These are phyloP conservation scores for Colletotrichum sp. DNA, from an alignment of 2,329 filamentous ascomycete genomes.

Conservation along the genomic window DNA sequence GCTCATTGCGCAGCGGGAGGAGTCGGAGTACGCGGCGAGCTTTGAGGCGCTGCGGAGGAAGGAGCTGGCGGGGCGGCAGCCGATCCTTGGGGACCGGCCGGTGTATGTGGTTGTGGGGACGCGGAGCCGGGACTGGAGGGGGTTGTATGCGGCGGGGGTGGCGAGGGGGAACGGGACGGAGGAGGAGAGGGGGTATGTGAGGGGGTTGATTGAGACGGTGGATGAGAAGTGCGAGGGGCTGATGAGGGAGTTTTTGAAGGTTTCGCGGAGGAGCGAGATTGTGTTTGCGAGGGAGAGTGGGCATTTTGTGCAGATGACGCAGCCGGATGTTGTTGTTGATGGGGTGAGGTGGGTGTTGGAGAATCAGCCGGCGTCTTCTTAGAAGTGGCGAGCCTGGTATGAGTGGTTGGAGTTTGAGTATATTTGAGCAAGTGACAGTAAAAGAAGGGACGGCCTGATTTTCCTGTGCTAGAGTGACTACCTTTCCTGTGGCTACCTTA, in stretches of 20 bases:
- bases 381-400: neutral
- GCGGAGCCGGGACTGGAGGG: neutral
- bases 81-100: neutral
- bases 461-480: too few relatives aligned
- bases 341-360: neutral
- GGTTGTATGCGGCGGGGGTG: neutral
- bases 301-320: conserved; percentile 1
- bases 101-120: neutral
- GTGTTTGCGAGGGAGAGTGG: neutral
- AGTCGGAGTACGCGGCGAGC: neutral
- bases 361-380: neutral
- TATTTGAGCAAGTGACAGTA: too few relatives aligned
- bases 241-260: conserved; percentile 2
- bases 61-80: neutral
- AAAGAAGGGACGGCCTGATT: too few relatives aligned
- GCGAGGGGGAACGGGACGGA: conserved; percentile 1
- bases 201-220: neutral
- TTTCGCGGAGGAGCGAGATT: neutral
- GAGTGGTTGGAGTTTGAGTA: neutral
- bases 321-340: neutral
- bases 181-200: neutral
- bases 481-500: too few relatives aligned
- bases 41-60: neutral
- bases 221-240: neutral
- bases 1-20: neutral